Conservation (phyloP, 148 eudicot genomes). For the Selenicereus undatus region DNA sequence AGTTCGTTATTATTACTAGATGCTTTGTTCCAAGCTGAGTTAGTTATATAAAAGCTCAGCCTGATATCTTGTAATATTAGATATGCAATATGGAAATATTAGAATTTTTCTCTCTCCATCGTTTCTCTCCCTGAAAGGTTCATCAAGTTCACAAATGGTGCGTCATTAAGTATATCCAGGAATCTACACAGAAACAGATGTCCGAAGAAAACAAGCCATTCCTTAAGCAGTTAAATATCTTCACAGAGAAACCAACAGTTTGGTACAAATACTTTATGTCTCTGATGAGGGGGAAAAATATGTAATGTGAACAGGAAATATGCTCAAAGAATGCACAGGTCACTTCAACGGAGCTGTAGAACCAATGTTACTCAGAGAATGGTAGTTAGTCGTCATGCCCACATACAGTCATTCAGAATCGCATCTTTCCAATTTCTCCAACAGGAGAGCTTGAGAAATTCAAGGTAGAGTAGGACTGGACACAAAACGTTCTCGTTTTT, state of each 20-base stretch:
- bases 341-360: neutral
- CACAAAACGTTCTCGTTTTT: too few species aligned
- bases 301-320: neutral
- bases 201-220: slow-evolving; percentile 5
- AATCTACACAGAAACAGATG: slow-evolving; percentile 43
- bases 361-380: neutral
- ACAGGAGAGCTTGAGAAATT: too few species aligned
- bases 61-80: too few species aligned
- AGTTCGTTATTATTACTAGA: too few species aligned
- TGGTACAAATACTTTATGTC: neutral
- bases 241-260: neutral
- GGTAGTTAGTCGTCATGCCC: neutral
- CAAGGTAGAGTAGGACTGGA: neutral
- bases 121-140: too few species aligned
- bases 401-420: too few species aligned
- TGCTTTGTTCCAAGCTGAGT: too few species aligned
- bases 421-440: too few species aligned
- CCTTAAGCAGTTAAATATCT: neutral
- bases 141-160: too few species aligned
- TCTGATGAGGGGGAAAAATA: neutral
- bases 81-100: too few species aligned
- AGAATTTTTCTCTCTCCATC: too few species aligned
- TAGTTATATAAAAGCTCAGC: too few species aligned
- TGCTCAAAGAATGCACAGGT: neutral
- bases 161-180: slow-evolving; percentile 86